These are phyloP conservation scores for Amphibolis antarctica DNA, from an alignment of 106 monocot species.

Conservation along the genomic window DNA sequence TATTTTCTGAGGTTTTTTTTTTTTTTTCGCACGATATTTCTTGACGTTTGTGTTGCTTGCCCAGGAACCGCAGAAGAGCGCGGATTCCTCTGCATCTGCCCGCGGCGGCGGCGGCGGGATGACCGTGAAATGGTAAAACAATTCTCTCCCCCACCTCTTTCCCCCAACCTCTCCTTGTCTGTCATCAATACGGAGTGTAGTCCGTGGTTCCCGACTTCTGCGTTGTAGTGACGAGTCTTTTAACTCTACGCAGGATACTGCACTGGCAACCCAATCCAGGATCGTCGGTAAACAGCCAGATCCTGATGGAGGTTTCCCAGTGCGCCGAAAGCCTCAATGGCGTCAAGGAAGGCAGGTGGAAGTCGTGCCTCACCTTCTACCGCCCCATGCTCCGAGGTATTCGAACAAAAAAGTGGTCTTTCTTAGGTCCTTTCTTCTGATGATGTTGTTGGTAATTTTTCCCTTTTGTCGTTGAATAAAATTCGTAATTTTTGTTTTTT, in stretches of 20 bases:
- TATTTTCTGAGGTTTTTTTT: no score
- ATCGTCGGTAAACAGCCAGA: conserved; percentile 68
- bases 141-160: not conserved
- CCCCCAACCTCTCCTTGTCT: not conserved
- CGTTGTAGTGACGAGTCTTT: not conserved
- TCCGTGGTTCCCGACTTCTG: not conserved
- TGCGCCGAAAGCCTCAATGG: conserved; percentile 57
- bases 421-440: not conserved
- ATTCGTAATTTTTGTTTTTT: not conserved
- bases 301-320: conserved; percentile 61
- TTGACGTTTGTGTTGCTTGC: no score
- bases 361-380: conserved; percentile 67
- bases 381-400: conserved; percentile 47
- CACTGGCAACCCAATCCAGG: conserved; percentile 94
- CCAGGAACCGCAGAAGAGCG: no score
- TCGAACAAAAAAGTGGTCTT: not conserved
- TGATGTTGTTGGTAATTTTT: not conserved
- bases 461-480: not conserved
- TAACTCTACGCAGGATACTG: conserved; percentile 46
- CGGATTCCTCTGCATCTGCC: not conserved
- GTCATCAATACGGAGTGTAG: not conserved
- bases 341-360: conserved; percentile 68
- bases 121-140: conserved; percentile 1
- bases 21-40: no score
- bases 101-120: not conserved